Percentiles rank a stretch among this genome's conserved stretches.
These are phyloP conservation scores for Aspergillus aculeatinus DNA, from an alignment of 2,329 filamentous ascomycete species.

Conservation along the genomic window DNA sequence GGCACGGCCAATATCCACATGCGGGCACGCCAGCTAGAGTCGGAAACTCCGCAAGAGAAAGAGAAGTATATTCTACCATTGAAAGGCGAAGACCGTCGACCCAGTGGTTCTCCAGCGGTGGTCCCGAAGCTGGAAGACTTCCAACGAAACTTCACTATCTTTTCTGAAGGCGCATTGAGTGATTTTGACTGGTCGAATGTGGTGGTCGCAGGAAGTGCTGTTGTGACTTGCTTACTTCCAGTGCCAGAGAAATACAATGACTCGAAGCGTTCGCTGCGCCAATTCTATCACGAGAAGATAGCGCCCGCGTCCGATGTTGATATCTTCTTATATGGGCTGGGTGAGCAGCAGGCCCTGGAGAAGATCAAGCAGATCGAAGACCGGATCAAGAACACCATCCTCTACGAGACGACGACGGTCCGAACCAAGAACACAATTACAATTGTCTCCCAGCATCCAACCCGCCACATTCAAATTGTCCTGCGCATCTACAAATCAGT, in stretches of 20 bases:
- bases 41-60: slow-evolving; percentile 30
- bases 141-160: slow-evolving; percentile 74
- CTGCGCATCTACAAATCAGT: slow-evolving; percentile 80
- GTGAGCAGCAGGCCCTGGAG: slow-evolving; percentile 72
- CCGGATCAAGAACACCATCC: slow-evolving; percentile 70
- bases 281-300: slow-evolving; percentile 79
- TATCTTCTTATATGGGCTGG: slow-evolving; percentile 78
- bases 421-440: slow-evolving; percentile 86
- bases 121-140: slow-evolving; percentile 69
- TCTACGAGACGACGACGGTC: slow-evolving; percentile 80
- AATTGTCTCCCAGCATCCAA: slow-evolving; percentile 80
- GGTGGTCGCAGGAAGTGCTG: slow-evolving; percentile 76
- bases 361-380: slow-evolving; percentile 83
- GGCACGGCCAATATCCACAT: slow-evolving; percentile 27
- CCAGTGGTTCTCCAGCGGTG: slow-evolving; percentile 64
- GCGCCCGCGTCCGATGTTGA: slow-evolving; percentile 85
- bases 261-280: slow-evolving; percentile 61
- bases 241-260: slow-evolving; percentile 61
- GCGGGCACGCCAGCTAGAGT: slow-evolving; percentile 33
- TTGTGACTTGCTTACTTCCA: slow-evolving; percentile 74
- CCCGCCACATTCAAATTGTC: slow-evolving; percentile 81
- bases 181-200: slow-evolving; percentile 82
- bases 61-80: slow-evolving; percentile 38
- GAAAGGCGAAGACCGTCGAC: slow-evolving; percentile 56
- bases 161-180: slow-evolving; percentile 73